Evolutionary conservation across 345 rosid species (phyloP), one percentile per base, ranked within the genome.

Genomic region (Alliaria petiolata): DNA sequence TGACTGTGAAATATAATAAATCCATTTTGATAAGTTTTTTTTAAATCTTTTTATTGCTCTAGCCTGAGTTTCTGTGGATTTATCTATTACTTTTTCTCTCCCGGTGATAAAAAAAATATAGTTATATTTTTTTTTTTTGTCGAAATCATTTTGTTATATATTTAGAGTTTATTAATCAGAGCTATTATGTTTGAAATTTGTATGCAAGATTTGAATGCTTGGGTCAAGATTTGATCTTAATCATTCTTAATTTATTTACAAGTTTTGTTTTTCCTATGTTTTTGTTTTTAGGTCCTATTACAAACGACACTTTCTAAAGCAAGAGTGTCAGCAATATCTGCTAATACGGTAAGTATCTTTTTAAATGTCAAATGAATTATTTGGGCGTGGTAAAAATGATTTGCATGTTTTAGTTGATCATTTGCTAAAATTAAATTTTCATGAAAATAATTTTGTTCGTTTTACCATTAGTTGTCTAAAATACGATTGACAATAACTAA

Each of bases 291-390:
- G 87, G 51, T 42, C 38, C 14, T 58, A 44, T 8, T 45, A 8
- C 7, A 47, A 38, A 82, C 80, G 86, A 81, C 72, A 72, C 61
- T 63, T 42, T 68, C 71, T 22, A 57, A 75, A 70, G 82, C 75
- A 72, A 82, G 76, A 46, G 30, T 74, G 16, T 28, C 19, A 59
- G 53, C 81, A 17, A 47, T 61, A 56, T 59, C 43, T 64, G 50
- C 70, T 62, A 76, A 69, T 64, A 73, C 70, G 67, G 95, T 89
- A 76, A 82, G 85, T 45, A 15, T 52, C 56, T 65, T 1, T 55
- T 8, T 2, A 10, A 36, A 26, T 17, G 9, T 15, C 15, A 15
- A 39, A 7, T 36, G 4, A 6, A 34, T 63, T 57, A 22, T 20
- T 65, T 19, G 38, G 49, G 33, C 8, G 30, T 15, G 51, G 50